Evolutionary conservation across 192 early-diverging fungal species (phyloP).

Genomic region (Backusella liffmaniae): DNA sequence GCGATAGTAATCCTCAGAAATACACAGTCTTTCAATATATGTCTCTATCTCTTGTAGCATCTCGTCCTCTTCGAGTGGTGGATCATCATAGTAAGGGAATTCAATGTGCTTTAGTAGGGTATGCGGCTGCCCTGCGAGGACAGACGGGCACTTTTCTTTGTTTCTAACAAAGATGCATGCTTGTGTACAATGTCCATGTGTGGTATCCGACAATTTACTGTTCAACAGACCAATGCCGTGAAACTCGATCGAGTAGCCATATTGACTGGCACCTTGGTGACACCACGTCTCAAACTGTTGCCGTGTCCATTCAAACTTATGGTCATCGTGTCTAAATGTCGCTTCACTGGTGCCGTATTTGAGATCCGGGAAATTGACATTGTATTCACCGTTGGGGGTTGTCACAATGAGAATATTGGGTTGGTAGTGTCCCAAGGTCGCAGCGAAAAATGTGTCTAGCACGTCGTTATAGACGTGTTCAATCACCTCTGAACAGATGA

Average conservation of each 20-base stretch:
- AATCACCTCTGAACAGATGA: conserved; percentile 82
- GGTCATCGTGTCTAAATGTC: conserved; percentile 77
- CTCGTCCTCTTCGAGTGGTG: conserved; percentile 34
- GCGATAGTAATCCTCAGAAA: not conserved
- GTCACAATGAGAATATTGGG: conserved; percentile 72
- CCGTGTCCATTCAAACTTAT: conserved; percentile 97
- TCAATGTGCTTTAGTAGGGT: conserved; percentile 41
- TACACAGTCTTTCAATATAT: conserved; percentile 24
- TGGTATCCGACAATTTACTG: conserved; percentile 36
- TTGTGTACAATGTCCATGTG: conserved; percentile 70
- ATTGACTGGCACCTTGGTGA: conserved; percentile 45
- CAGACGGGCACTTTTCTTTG: not conserved
- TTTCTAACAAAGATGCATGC: conserved; percentile 61
- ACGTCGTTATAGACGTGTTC: conserved; percentile 67
- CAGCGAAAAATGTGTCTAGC: conserved; percentile 56
- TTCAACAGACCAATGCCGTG: conserved; percentile 60
- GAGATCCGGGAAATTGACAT: conserved; percentile 79
- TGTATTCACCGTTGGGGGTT: conserved; percentile 91
- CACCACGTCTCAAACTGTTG: conserved; percentile 79
- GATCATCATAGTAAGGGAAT: conserved; percentile 49
- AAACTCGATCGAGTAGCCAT: conserved; percentile 65
- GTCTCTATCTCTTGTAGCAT: conserved; percentile 38
- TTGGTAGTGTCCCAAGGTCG: conserved; percentile 63
- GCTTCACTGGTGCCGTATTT: conserved; percentile 65
- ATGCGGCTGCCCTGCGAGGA: conserved; percentile 7